Base-by-base conservation (phyloP, 202 grass and related monocot species). In the Saccharum hybrid region DNA sequence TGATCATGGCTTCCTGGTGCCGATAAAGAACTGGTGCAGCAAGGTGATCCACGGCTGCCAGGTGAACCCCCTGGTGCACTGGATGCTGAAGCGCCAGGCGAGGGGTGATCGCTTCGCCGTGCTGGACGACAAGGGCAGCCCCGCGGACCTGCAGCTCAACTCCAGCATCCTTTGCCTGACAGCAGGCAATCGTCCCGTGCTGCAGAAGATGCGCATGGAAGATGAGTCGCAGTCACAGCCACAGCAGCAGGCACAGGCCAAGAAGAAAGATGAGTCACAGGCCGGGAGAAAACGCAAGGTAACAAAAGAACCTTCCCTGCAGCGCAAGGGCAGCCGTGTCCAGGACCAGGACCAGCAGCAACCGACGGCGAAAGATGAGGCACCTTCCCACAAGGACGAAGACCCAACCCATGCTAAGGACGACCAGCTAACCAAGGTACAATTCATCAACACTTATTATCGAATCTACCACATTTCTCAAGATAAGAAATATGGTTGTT, bases 41-140 rank as follows among this genome's bases (percentile, higher is more conserved):
- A 2, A 2, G 49, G 67, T 10, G 21, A 82, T 88, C 60, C 82
- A 88, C 13, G 89, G 85, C 1, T 91, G 89, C 89, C 14, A 34
- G 18, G 85, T 91, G 18, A 87, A 91, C 82, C 85, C 85, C 0
- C 72, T 91, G 33, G 85, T 88, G 72, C 89, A 91, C 66, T 91
- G 89, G 89, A 91, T 79, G 82, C 23, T 88, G 46, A 91, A 91
- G 77, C 21, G 8, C 8, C 4, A 6, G 72, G 85, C 82, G 40
- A 78, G 67, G 6, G 38, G n/a, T 0, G 31, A 67, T 2, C 0
- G 6, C 1, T 68, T 67, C 45, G 71, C 38, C 14, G 76, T 45
- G 40, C 34, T 91, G 48, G 77, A 88, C 42, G 16, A 1, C 0
- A 0, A 3, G 8, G 89, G 82, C 52, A 36, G 34, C 11, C 82